phyloP scores from a whole-genome alignment of 176 grass and related monocot genomes.

The Eleusine indica region DNA sequence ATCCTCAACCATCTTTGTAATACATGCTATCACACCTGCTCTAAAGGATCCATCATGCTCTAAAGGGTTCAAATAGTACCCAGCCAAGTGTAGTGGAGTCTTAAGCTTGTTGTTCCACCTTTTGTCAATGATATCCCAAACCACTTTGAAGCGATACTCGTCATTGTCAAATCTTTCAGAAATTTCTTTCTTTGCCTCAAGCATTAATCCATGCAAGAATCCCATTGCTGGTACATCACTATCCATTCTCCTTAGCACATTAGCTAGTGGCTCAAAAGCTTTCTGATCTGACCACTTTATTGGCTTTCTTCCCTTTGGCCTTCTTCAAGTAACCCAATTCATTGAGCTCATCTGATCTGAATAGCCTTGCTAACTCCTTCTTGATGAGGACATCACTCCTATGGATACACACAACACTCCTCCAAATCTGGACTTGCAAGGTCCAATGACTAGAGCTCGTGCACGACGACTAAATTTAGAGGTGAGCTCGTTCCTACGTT shows the following conservation, averaged over 20 bases:
- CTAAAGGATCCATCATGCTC: neutral
- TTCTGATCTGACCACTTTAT: neutral
- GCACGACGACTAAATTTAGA: too few species aligned
- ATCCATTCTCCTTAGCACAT: neutral
- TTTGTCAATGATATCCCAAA: conserved; percentile 31
- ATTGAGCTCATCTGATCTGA: neutral
- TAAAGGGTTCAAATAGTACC: conserved; percentile 26
- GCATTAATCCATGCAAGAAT: neutral
- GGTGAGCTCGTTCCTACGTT: too few species aligned
- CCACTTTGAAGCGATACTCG: neutral
- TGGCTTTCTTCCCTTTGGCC: neutral
- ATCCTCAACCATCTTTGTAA: conserved; percentile 8
- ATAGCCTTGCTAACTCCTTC: neutral
- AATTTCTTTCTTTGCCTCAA: conserved; percentile 31
- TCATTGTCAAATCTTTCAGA: neutral
- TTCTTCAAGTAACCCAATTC: neutral
- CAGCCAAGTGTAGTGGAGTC: conserved; percentile 13
- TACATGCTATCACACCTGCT: conserved; percentile 2
- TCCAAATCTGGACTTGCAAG: too few species aligned
- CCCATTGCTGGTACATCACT: neutral
- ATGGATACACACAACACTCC: too few species aligned
- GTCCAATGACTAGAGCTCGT: too few species aligned
- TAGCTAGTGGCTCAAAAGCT: neutral
- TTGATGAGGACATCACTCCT: too few species aligned
- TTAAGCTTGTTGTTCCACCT: neutral